These are phyloP conservation scores for Suhomyces ambrosiae DNA, from an alignment of 1,139 yeast genomes.

Conservation along the genomic window DNA sequence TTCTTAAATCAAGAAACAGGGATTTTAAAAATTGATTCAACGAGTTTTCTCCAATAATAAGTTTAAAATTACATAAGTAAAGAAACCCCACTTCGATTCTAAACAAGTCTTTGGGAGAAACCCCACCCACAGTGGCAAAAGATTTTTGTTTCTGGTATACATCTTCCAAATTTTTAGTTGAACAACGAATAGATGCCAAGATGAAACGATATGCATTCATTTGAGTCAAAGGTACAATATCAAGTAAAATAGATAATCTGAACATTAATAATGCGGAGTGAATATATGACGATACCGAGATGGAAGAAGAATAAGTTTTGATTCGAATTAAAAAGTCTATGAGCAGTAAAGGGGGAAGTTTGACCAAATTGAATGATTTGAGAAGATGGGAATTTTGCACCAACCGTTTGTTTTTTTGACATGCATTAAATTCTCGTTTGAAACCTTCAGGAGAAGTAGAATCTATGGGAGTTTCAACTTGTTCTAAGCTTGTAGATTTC, in stretches of 20 bases:
- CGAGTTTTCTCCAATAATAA: constrained; percentile 39
- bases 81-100: constrained; percentile 46
- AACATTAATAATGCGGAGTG: constrained; percentile 45
- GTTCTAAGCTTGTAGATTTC: constrained; percentile 18
- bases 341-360: constrained; percentile 40
- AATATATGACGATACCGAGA: constrained; percentile 43
- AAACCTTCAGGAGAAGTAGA: constrained; percentile 12
- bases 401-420: constrained; percentile 9
- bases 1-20: constrained; percentile 31
- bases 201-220: constrained; percentile 43
- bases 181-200: constrained; percentile 47
- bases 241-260: constrained; percentile 38
- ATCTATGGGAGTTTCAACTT: constrained; percentile 21
- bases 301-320: constrained; percentile 45
- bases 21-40: constrained; percentile 35
- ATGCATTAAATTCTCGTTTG: constrained; percentile 12
- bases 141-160: constrained; percentile 46
- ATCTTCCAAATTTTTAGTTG: constrained; percentile 48
- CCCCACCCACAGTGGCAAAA: constrained; percentile 51
- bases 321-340: constrained; percentile 42
- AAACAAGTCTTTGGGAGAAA: constrained; percentile 38
- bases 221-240: constrained; percentile 34
- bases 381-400: constrained; percentile 32
- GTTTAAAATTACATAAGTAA: constrained; percentile 42
- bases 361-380: constrained; percentile 37